A percentile compares a stretch with the other conserved stretches of the same genome.
Conservation (phyloP, 441 rosid species). For the Arabidopsis lyrata region DNA sequence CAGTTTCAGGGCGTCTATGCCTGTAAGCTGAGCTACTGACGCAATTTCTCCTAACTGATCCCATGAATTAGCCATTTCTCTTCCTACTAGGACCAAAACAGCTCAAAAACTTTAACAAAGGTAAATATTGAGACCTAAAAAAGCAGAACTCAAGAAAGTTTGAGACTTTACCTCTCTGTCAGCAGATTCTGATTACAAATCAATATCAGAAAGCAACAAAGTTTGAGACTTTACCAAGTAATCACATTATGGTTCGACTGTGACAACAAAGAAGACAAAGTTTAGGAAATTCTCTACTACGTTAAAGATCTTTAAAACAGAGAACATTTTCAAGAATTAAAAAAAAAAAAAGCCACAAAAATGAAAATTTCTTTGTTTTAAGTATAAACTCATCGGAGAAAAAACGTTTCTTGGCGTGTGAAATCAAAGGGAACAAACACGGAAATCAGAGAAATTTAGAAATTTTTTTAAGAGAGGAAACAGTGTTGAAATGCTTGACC, state of each 20-base stretch:
- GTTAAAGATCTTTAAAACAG: neutral
- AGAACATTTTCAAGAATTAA: neutral
- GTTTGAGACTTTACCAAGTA: neutral
- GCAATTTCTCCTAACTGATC: constrained; percentile 83
- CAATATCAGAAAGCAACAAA: neutral
- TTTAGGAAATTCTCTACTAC: neutral
- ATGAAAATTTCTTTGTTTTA: too few relatives aligned
- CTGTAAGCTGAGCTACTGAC: constrained; percentile 77
- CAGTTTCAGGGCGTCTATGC: constrained; percentile 80
- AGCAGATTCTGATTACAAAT: neutral
- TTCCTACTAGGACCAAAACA: neutral
- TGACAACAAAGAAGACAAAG: neutral
- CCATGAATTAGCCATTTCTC: constrained; percentile 72
- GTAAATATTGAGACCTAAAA: neutral
- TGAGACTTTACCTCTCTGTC: neutral
- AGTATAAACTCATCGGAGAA: too few relatives aligned
- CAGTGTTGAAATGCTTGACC: constrained; percentile 32
- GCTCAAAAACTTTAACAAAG: neutral
- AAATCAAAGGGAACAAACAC: too few relatives aligned
- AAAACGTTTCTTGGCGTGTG: too few relatives aligned
- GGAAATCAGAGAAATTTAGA: neutral
- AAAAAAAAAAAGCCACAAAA: too few relatives aligned
- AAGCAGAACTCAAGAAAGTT: neutral
- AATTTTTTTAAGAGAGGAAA: neutral
- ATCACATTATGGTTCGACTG: constrained; percentile 5